phyloP scores from a whole-genome alignment of 129 eudicot species.

The Artemisia argyi region DNA sequence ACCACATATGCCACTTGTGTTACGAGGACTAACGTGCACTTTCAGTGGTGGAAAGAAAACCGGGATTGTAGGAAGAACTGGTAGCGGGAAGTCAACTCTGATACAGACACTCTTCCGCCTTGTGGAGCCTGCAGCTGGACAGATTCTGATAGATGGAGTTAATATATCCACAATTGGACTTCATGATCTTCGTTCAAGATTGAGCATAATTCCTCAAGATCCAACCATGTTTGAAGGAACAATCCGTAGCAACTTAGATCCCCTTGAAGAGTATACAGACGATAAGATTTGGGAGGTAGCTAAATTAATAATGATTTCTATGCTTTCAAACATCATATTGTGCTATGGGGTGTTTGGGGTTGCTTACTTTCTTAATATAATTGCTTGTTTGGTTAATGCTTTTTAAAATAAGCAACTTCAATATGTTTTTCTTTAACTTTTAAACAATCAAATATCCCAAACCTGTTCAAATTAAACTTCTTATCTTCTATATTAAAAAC shows the following conservation, averaged over 20 bases:
- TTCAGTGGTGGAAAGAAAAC: conserved; percentile 79
- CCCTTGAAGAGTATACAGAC: conserved; percentile 87
- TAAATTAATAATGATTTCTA: neutral
- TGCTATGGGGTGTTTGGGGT: neutral
- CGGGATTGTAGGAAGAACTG: conserved; percentile 93
- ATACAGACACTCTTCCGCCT: conserved; percentile 90
- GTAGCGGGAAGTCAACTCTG: conserved; percentile 92
- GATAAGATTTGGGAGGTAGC: conserved; percentile 94
- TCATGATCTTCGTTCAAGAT: conserved; percentile 79
- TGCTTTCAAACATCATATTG: neutral
- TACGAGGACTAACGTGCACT: conserved; percentile 87
- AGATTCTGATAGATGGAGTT: conserved; percentile 67
- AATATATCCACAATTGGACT: conserved; percentile 72
- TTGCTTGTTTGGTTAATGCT: neutral
- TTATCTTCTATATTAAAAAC: neutral
- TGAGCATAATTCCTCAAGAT: conserved; percentile 95
- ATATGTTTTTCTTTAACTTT: too few relatives aligned
- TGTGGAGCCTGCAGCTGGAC: conserved; percentile 79
- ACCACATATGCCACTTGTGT: conserved; percentile 92
- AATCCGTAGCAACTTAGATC: conserved; percentile 81
- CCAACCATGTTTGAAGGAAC: conserved; percentile 99
- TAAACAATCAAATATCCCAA: neutral
- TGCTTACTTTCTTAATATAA: too few relatives aligned
- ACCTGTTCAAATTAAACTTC: neutral
- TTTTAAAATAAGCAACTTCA: neutral